These are phyloP conservation scores for Byssochlamys sp. DNA, from an alignment of 2,329 filamentous ascomycete species.

Conservation along the genomic window DNA sequence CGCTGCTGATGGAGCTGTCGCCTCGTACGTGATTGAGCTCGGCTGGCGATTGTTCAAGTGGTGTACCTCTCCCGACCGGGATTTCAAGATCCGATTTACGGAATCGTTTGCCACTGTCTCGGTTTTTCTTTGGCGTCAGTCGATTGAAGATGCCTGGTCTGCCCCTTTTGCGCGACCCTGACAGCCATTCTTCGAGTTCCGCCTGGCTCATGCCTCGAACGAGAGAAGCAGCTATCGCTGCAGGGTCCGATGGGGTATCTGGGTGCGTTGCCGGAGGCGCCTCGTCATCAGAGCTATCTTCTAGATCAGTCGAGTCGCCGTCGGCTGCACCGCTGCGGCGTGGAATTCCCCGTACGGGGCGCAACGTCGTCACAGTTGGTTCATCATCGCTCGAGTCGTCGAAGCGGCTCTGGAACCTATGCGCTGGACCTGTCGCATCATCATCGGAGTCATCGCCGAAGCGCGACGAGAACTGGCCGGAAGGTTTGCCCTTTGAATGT, in stretches of 20 bases:
- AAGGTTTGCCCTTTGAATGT: conserved; percentile 16
- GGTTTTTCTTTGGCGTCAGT: conserved; percentile 20
- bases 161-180: conserved; percentile 18
- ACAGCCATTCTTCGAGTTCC: conserved; percentile 26
- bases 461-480: conserved; percentile 34
- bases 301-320: conserved; percentile 53
- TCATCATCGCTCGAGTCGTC: conserved; percentile 67
- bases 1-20: conserved; percentile 13
- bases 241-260: not conserved
- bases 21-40: conserved; percentile 32
- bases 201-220: conserved; percentile 44
- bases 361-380: conserved; percentile 26
- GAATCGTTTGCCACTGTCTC: conserved; percentile 34
- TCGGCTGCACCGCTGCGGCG: conserved; percentile 49
- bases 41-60: conserved; percentile 49
- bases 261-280: conserved; percentile 14
- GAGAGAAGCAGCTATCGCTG: not conserved
- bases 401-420: conserved; percentile 50
- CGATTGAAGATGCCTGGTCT: conserved; percentile 24
- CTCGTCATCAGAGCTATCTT: conserved; percentile 51
- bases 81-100: conserved; percentile 49
- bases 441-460: conserved; percentile 54
- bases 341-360: conserved; percentile 52
- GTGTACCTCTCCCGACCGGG: conserved; percentile 53
- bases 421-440: conserved; percentile 39